Evolutionary conservation across 306 rosid genomes (phyloP), one percentile per base, ranked within the genome.

Genomic region (Erythrophleum fordii): DNA sequence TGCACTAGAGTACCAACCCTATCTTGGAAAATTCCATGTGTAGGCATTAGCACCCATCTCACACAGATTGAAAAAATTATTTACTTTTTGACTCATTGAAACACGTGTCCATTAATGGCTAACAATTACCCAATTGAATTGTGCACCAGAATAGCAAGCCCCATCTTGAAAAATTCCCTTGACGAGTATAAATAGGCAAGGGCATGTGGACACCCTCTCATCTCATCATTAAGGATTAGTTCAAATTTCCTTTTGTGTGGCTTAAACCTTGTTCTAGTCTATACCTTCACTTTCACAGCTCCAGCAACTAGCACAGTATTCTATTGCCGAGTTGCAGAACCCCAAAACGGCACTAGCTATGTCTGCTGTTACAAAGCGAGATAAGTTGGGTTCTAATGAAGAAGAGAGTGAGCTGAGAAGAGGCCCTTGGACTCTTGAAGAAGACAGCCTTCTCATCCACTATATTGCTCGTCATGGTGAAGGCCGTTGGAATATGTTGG

Each of bases 341-440:
- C 14, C 75, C 53, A 68, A n/a, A 53, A 23, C 31, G 23, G 18
- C 44, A 55, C 67, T 55, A 88, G 83, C 85, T 25, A 91, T 94
- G 95, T 87, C 95, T 10, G 75, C 75, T 73, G 48, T 55, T 71
- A 55, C 84, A 80, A 87, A 79, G 85, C 86, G 70, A 65, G 87
- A 39, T 20, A 66, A 61, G 12, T 44, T 75, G 41, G 56, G 82
- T 75, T 80, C 84, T 11, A 89, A 52, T 59, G 95, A 89, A 72
- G 92, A 83, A 75, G 91, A 87, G 34, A 37, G 0, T 77, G 95
- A 82, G 45, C 80, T 93, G 34, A 89, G 97, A 85, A 88, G 92
- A 83, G 99, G 99, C 9, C 99, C 99, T 23, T 95, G 99, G 99
- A 93, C 97, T 41, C 90, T 93, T 77, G 97, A 95, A 86, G 99